Conservation (phyloP, 2,329 filamentous ascomycete species). For the Penicillium sp. region DNA sequence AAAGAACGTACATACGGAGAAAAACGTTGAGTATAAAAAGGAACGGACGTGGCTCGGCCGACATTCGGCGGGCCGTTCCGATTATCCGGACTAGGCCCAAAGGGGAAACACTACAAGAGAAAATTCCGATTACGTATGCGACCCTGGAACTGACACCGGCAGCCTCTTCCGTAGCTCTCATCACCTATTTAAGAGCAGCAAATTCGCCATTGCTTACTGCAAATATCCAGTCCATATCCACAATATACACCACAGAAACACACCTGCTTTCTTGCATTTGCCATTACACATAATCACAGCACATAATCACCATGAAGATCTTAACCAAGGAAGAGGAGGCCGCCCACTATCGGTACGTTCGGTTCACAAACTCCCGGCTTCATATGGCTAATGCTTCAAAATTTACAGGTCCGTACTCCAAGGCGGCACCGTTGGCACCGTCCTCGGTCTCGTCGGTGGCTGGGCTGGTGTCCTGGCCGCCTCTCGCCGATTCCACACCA, state of each 20-base stretch:
- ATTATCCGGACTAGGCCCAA: neutral
- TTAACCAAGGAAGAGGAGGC: slow-evolving; percentile 89
- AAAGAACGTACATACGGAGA: neutral
- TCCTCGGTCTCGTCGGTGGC: slow-evolving; percentile 64
- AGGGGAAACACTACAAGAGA: slow-evolving; percentile 4
- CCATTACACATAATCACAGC: neutral
- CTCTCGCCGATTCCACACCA: slow-evolving; percentile 67
- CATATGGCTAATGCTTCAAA: slow-evolving; percentile 15
- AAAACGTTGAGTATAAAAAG: neutral
- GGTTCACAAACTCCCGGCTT: neutral
- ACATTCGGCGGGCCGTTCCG: neutral
- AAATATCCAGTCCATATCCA: neutral
- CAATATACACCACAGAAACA: neutral
- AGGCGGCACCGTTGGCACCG: slow-evolving; percentile 72
- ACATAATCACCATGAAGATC: slow-evolving; percentile 72
- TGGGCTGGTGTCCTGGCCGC: slow-evolving; percentile 64
- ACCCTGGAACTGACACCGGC: neutral
- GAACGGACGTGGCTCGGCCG: neutral
- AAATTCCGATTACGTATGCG: neutral
- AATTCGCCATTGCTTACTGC: neutral
- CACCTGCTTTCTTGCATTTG: neutral
- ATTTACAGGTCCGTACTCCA: slow-evolving; percentile 62
- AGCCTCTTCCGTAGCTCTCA: neutral
- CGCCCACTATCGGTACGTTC: slow-evolving; percentile 68
- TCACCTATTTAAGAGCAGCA: neutral